Conservation (phyloP, 345 rosid genomes). For the Gossypium rotundifolium region DNA sequence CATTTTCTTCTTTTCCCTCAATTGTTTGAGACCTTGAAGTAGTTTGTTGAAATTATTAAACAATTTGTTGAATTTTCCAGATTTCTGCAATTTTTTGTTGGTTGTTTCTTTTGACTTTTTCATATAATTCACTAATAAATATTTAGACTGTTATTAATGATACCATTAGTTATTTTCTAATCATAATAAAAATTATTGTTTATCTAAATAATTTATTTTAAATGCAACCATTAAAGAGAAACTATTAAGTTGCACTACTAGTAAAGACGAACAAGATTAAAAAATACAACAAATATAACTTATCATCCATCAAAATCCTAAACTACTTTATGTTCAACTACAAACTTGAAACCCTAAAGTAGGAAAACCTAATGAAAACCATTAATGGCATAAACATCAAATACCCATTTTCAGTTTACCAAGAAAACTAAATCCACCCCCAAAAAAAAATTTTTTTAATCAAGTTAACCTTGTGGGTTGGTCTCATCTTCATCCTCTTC, state of each 20-base stretch:
- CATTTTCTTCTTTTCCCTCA: background rate
- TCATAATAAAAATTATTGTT: too few relatives aligned
- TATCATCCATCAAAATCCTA: background rate
- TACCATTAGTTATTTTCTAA: too few relatives aligned
- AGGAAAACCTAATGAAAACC: background rate
- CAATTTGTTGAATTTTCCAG: background rate
- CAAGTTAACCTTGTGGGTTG: constrained; percentile 30
- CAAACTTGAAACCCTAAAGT: background rate
- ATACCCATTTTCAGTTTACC: background rate
- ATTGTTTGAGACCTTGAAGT: background rate
- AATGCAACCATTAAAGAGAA: background rate
- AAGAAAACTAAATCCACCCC: background rate
- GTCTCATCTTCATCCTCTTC: constrained; percentile 93
- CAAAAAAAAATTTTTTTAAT: background rate
- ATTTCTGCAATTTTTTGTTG: background rate
- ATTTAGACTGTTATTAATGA: too few relatives aligned
- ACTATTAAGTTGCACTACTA: background rate
- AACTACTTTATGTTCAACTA: constrained; percentile 5
- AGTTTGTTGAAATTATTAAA: background rate
- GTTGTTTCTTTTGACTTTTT: background rate
- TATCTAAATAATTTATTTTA: too few relatives aligned
- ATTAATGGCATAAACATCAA: background rate
- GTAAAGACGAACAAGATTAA: background rate
- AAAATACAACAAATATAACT: background rate
- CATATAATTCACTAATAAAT: background rate